Evolutionary conservation across 1,284 basidiomycete species (phyloP), one percentile per base, ranked within the genome.

Genomic region (Microbotryum violaceum): DNA sequence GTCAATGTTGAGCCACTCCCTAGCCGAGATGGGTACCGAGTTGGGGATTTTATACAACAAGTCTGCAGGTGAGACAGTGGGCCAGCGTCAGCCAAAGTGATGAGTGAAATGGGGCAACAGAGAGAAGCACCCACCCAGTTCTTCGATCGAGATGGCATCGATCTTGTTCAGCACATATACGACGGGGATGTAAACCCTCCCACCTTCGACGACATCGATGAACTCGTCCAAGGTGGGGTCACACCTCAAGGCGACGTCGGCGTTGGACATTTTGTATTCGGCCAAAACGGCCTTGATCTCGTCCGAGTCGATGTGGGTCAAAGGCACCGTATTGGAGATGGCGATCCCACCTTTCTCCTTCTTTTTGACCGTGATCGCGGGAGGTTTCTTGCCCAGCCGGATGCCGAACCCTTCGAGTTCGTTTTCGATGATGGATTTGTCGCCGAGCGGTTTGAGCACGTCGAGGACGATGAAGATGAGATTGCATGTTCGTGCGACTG

Each of bases 391-490:
- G 80, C 98, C 98, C 61, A 98, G 80, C 53, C 93, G 83, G 71
- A 97, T 97, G 20, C 67, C 70, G 62, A 76, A 74, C 9, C 73
- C 74, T 60, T 75, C 73, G 61, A 75, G 63, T 60, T 75, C 74
- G 55, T 74, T 70, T 59, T 75, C 75, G 66, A 75, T 70, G 61
- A 73, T 73, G 59, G 84, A 87, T 74, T 98, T 91, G 80, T 99
- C 94, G 49, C 87, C 88, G 27, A 98, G 82, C 14, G 96, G 96
- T 78, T 98, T 99, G 48, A 96, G 83, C 16, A 98, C 96, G 73
- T 99, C 96, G 48, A 99, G 83, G 33, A 98, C 89, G 74, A 99
- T 97, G 77, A 97, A 98, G 69, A 99, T 97, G 54, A 98, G 85
- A 76, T 98, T 93, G 76, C 96, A 98, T 52, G 96, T 97, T 66